A percentile compares a stretch with the other conserved stretches of the same genome.
Conservation (phyloP, 2,329 filamentous ascomycete genomes). For the Epicoccum sorghinum region DNA sequence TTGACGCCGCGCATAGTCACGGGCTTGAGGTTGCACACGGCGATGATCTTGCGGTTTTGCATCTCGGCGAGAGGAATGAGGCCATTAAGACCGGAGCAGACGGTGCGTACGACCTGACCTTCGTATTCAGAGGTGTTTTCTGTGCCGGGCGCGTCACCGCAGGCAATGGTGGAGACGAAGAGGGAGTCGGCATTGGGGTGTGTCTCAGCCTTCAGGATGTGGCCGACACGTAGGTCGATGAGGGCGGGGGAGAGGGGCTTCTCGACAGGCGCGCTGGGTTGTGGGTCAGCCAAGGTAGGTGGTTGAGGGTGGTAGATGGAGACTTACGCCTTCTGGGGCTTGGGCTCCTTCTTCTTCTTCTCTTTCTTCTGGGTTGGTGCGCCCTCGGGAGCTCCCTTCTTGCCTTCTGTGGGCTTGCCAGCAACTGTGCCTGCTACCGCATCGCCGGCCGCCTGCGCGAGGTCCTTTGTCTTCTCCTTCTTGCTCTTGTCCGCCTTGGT, state of each 20-base stretch:
- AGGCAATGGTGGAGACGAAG: constrained; percentile 93
- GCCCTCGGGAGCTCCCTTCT: constrained; percentile 46
- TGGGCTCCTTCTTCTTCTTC: constrained; percentile 88
- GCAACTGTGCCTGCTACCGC: constrained; percentile 56
- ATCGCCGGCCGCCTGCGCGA: constrained; percentile 61
- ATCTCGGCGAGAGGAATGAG: constrained; percentile 92
- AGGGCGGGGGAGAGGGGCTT: constrained; percentile 81
- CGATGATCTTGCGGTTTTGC: constrained; percentile 93
- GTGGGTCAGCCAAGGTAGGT: constrained; percentile 31
- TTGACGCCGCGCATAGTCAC: constrained; percentile 97
- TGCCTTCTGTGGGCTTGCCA: constrained; percentile 42
- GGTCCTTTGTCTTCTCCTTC: constrained; percentile 56
- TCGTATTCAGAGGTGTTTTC: constrained; percentile 92
- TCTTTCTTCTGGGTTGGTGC: constrained; percentile 69
- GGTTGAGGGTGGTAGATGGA: neutral
- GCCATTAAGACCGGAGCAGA: constrained; percentile 96
- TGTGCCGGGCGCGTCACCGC: constrained; percentile 82
- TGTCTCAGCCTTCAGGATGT: constrained; percentile 93
- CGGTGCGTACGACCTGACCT: constrained; percentile 88
- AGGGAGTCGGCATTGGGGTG: constrained; percentile 97
- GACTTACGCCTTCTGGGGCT: constrained; percentile 62
- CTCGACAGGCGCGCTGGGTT: constrained; percentile 60
- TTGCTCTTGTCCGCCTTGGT: constrained; percentile 54
- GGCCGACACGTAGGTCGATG: constrained; percentile 94
- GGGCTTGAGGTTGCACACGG: constrained; percentile 97